Evolutionary conservation across 345 rosid genomes (phyloP).

Genomic region (Pistacia vera): DNA sequence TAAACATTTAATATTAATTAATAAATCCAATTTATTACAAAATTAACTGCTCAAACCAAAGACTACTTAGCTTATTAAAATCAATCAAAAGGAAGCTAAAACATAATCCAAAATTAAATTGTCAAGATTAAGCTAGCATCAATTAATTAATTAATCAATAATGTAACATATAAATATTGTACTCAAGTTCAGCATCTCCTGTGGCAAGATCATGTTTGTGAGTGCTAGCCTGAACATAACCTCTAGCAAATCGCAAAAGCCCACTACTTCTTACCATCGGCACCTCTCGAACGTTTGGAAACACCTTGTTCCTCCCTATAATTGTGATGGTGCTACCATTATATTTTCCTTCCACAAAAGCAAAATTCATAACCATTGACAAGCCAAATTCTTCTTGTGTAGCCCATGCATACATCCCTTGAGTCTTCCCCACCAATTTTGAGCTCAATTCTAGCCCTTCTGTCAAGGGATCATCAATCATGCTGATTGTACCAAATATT

Average conservation of each 20-base stretch:
- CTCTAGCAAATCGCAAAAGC: slow-evolving; percentile 30
- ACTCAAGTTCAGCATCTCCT: slow-evolving; percentile 33
- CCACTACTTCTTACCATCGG: slow-evolving; percentile 31
- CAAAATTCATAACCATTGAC: slow-evolving; percentile 14
- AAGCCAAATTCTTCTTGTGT: slow-evolving; percentile 1
- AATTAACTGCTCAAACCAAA: too few species aligned
- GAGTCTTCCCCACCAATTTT: slow-evolving; percentile 6
- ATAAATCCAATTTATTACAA: too few species aligned
- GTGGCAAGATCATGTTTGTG: background rate
- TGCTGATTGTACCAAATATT: background rate
- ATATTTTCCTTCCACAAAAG: background rate
- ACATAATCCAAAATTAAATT: too few species aligned
- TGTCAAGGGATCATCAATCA: slow-evolving; percentile 20
- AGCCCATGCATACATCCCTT: slow-evolving; percentile 11
- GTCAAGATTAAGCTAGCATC: too few species aligned
- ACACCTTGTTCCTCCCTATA: slow-evolving; percentile 6
- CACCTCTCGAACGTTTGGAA: slow-evolving; percentile 17
- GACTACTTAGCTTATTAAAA: too few species aligned
- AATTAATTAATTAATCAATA: background rate
- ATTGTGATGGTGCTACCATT: slow-evolving; percentile 13
- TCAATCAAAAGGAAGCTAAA: too few species aligned
- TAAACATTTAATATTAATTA: too few species aligned
- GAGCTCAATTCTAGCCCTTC: slow-evolving; percentile 10
- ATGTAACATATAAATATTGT: slow-evolving; percentile 20
- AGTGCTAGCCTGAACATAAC: slow-evolving; percentile 26